Evolutionary conservation across 352 stramenopile genomes (phyloP).

Genomic region (Phytophthora pluvialis): DNA sequence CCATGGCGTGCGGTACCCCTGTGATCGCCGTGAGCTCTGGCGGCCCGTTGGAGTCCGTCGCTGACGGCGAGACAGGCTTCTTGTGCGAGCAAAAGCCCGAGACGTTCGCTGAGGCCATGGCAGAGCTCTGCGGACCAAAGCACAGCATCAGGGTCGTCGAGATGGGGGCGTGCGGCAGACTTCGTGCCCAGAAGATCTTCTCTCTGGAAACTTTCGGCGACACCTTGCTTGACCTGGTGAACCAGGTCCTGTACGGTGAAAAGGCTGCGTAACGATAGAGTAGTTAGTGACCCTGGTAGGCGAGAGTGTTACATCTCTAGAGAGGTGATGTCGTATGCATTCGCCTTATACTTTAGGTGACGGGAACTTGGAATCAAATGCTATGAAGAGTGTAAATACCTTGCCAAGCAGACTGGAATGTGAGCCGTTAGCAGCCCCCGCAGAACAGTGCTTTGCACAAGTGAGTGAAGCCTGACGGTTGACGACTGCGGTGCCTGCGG

Average conservation of each 20-base stretch:
- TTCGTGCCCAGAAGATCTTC: conserved; percentile 63
- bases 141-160: conserved; percentile 37
- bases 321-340: conserved; percentile 12
- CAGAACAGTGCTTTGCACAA: conserved; percentile 40
- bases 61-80: conserved; percentile 88
- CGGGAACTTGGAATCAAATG: conserved; percentile 28
- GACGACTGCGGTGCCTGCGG: conserved; percentile 18
- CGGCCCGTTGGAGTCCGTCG: conserved; percentile 97
- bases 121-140: conserved; percentile 49
- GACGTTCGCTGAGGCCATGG: conserved; percentile 72
- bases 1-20: conserved; percentile 95
- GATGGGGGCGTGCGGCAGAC: conserved; percentile 60
- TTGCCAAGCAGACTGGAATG: conserved; percentile 7
- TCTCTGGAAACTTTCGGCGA: conserved; percentile 81
- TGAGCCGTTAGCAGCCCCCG: conserved; percentile 17
- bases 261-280: conserved; percentile 26
- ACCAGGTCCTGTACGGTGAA: conserved; percentile 44
- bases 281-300: conserved; percentile 5
- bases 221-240: conserved; percentile 58
- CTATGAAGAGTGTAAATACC: conserved; percentile 26
- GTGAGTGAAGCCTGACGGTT: conserved; percentile 18
- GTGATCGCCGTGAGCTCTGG: conserved; percentile 95
- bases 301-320: conserved; percentile 12
- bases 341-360: conserved; percentile 33
- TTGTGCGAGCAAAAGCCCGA: conserved; percentile 67